phyloP scores from a whole-genome alignment of 495 filamentous ascomycete species.

The Lasiosphaeria hispida region DNA sequence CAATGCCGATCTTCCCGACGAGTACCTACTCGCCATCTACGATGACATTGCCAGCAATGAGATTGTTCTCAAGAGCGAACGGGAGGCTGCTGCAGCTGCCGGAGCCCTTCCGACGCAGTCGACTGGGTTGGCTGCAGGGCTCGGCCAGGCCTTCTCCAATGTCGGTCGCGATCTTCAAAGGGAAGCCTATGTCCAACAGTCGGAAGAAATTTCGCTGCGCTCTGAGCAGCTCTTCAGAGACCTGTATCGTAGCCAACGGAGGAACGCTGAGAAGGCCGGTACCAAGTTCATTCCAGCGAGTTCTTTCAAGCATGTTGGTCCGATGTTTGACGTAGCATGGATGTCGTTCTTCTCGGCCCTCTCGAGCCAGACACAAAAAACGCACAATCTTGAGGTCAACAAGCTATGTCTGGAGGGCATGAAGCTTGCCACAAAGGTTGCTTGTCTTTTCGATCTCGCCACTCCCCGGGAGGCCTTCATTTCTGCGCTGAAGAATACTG shows the following conservation, averaged over 20 bases:
- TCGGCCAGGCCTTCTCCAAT: conserved; percentile 85
- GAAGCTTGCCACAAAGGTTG: conserved; percentile 86
- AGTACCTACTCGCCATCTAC: conserved; percentile 85
- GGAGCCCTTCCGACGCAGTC: conserved; percentile 58
- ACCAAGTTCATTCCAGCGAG: conserved; percentile 86
- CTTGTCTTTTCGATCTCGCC: conserved; percentile 88
- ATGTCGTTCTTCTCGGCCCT: conserved; percentile 97
- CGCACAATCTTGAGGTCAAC: conserved; percentile 86
- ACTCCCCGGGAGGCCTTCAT: conserved; percentile 93
- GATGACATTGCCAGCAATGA: conserved; percentile 90
- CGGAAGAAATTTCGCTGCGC: conserved; percentile 75
- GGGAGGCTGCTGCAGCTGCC: conserved; percentile 76
- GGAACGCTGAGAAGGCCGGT: conserved; percentile 64
- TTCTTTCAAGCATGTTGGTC: conserved; percentile 89
- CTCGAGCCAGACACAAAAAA: conserved; percentile 86
- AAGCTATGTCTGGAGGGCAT: conserved; percentile 91
- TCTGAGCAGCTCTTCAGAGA: conserved; percentile 83
- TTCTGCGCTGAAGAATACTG: conserved; percentile 86
- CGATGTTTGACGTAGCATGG: conserved; percentile 99
- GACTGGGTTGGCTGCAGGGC: conserved; percentile 73
- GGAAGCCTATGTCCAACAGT: conserved; percentile 90
- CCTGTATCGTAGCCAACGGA: conserved; percentile 80
- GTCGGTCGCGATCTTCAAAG: conserved; percentile 88
- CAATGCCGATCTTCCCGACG: conserved; percentile 85
- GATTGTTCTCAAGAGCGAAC: conserved; percentile 91